Percentiles rank a stretch among this genome's conserved stretches.
phyloP scores from a whole-genome alignment of 176 grass and related monocot genomes.

The Urochloa ruziziensis region DNA sequence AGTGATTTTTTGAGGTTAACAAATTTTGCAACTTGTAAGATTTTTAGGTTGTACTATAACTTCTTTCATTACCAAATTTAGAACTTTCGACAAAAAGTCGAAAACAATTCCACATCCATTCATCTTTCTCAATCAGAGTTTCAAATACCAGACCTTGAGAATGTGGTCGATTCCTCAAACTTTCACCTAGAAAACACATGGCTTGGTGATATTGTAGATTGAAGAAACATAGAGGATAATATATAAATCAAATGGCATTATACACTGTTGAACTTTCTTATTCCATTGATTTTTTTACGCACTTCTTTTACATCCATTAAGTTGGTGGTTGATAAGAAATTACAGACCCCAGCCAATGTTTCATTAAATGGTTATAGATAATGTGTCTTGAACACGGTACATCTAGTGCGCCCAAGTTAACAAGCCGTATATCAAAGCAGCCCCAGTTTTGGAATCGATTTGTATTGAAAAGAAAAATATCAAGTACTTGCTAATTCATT shows the following conservation, averaged over 20 bases:
- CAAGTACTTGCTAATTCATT: neutral
- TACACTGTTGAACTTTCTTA: neutral
- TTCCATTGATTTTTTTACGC: neutral
- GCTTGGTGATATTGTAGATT: no score
- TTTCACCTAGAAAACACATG: neutral
- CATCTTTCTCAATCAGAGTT: neutral
- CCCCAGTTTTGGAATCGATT: neutral
- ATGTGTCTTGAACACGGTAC: neutral
- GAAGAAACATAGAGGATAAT: neutral
- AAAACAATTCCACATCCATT: neutral
- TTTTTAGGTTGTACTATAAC: neutral
- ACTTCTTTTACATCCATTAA: neutral
- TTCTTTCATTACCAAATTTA: neutral
- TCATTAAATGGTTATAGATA: neutral
- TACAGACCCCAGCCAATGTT: neutral
- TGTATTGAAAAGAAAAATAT: neutral
- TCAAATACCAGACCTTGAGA: neutral
- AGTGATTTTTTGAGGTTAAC: neutral
- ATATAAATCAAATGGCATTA: neutral
- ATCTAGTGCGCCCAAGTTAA: neutral
- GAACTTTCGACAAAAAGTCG: neutral
- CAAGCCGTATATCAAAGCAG: neutral
- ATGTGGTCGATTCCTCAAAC: neutral
- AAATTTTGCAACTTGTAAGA: neutral
- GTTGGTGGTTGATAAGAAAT: neutral